phyloP scores from a whole-genome alignment of 2,329 filamentous ascomycete genomes.

The Talaromyces verruculosus region DNA sequence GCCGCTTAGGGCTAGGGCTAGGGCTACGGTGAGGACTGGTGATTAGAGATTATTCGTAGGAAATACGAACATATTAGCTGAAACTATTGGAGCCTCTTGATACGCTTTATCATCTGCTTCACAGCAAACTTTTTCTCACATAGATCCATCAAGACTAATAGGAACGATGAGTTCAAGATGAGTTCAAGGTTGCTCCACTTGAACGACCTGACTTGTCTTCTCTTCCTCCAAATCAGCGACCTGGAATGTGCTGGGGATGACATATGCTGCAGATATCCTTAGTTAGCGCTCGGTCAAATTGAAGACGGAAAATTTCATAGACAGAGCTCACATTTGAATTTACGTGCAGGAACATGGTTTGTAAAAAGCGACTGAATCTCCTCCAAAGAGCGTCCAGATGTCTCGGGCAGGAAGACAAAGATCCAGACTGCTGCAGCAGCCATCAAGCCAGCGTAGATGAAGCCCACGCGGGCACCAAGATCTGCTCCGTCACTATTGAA shows the following conservation, averaged over 20 bases:
- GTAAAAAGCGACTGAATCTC: conserved; percentile 57
- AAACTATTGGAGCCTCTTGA: neutral
- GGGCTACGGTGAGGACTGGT: neutral
- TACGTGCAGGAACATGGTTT: neutral
- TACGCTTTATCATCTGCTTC: neutral
- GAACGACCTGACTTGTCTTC: neutral
- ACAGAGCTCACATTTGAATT: conserved; percentile 13
- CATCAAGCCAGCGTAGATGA: conserved; percentile 57
- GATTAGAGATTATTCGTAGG: neutral
- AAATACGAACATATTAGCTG: neutral
- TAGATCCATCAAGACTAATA: neutral
- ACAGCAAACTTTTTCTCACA: neutral
- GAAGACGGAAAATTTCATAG: neutral
- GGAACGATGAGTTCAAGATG: neutral
- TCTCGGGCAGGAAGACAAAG: conserved; percentile 55
- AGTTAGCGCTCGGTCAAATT: conserved; percentile 34
- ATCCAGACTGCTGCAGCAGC: conserved; percentile 30
- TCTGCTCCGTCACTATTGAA: conserved; percentile 44
- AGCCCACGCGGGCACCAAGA: conserved; percentile 70
- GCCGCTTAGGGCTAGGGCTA: neutral
- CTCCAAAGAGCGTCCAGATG: conserved; percentile 54
- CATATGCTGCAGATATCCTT: neutral
- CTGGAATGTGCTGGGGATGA: neutral
- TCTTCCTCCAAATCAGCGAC: neutral
- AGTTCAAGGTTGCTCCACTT: conserved; percentile 1